Evolutionary conservation across 371 early-diverging fungal genomes (phyloP), one percentile per base, ranked within the genome.

Genomic region (Rhizomucor miehei): DNA sequence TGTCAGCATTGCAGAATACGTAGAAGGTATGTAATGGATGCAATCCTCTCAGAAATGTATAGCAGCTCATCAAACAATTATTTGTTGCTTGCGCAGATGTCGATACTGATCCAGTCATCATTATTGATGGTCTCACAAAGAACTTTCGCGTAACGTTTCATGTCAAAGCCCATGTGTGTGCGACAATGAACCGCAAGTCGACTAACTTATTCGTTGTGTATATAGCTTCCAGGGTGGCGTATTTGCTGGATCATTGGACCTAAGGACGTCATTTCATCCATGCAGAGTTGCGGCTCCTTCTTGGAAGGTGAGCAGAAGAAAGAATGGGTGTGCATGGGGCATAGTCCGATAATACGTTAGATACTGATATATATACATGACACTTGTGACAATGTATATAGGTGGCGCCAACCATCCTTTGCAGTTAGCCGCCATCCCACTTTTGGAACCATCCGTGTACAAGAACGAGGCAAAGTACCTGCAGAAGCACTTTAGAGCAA

Each of bases 361-460:
- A n/a, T n/a, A n/a, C n/a, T n/a, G n/a, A n/a, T n/a, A n/a, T n/a
- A n/a, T n/a, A n/a, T n/a, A n/a, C n/a, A n/a, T n/a, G n/a, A n/a
- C n/a, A n/a, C n/a, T n/a, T n/a, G n/a, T n/a, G n/a, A n/a, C n/a
- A n/a, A n/a, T n/a, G n/a, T n/a, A n/a, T n/a, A 17, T 29, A 64
- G 67, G 78, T 44, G 79, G 79, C 49, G 73, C 79, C 13, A 79
- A 76, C 44, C 79, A 79, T 56, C 73, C 73, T 11, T 62, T 79
- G 13, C 79, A 79, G 47, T 16, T 62, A 16, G 79, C 79, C 1
- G 76, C 76, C 16, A 48, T 79, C 29, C 79, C 79, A 4, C 45
- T 79, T 48, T 54, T 79, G n/a, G 63, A 76, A 39, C 74, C 79
- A 17, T 51, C 40, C 9, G 49, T 57, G 43, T 73, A 67, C 39